These are phyloP conservation scores for Pseudocercospora fijiensis DNA, from an alignment of 2,329 filamentous ascomycete species.

Conservation along the genomic window DNA sequence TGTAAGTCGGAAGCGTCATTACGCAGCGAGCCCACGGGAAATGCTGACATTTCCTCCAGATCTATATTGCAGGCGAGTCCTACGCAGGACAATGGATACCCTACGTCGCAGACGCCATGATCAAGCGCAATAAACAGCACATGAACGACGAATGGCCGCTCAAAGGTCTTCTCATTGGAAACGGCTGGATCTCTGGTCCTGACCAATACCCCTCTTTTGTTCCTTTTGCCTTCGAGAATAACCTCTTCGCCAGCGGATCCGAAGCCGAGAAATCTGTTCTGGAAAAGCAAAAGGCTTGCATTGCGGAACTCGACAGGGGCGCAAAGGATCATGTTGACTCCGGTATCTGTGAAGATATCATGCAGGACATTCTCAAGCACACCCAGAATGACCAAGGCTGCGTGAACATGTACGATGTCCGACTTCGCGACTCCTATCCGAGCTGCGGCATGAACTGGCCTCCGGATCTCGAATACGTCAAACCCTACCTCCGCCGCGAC, in stretches of 20 bases:
- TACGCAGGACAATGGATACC: constrained; percentile 97
- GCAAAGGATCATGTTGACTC: constrained; percentile 64
- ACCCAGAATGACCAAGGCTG: constrained; percentile 64
- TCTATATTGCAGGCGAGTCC: constrained; percentile 94
- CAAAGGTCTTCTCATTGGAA: constrained; percentile 85
- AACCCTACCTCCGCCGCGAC: constrained; percentile 77
- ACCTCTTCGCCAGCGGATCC: constrained; percentile 67
- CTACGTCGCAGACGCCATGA: constrained; percentile 88
- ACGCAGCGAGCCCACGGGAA: background rate
- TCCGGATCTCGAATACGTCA: constrained; percentile 73
- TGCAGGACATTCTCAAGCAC: constrained; percentile 68
- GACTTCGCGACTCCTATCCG: constrained; percentile 74
- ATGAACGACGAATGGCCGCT: constrained; percentile 67
- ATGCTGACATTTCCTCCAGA: constrained; percentile 50
- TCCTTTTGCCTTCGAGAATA: constrained; percentile 73
- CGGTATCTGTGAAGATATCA: constrained; percentile 69
- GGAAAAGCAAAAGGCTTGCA: constrained; percentile 66
- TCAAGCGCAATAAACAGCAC: constrained; percentile 74
- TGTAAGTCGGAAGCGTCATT: constrained; percentile 59
- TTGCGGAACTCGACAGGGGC: constrained; percentile 59
- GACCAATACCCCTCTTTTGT: constrained; percentile 91
- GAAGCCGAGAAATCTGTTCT: constrained; percentile 67
- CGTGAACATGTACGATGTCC: constrained; percentile 96
- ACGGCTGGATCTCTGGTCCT: constrained; percentile 89
- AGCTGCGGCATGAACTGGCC: constrained; percentile 99